phyloP scores from a whole-genome alignment of 23 red algal genomes.

The Pyropia haitanensis region DNA sequence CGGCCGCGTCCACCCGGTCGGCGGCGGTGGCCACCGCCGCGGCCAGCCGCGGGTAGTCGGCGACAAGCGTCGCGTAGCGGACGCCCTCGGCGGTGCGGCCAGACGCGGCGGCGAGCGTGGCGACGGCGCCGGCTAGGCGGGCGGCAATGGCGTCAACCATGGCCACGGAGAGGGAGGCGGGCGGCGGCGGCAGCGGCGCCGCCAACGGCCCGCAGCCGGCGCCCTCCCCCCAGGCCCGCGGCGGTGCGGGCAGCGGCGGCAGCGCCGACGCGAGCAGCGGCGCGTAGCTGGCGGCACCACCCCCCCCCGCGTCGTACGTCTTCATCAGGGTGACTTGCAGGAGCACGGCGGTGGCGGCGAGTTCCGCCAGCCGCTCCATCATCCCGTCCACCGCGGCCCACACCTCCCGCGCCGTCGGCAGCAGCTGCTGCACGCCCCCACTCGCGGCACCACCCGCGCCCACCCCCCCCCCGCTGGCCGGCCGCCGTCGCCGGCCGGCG shows the following conservation, averaged over 20 bases:
- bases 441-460: neutral
- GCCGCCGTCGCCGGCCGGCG: slow-evolving; percentile 16
- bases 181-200: slow-evolving; percentile 30
- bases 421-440: neutral
- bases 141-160: slow-evolving; percentile 48
- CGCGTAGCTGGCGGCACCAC: no score
- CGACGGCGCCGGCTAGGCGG: slow-evolving; percentile 28
- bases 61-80: slow-evolving; percentile 40
- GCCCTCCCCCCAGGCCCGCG: no score
- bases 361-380: slow-evolving; percentile 25
- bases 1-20: slow-evolving; percentile 20
- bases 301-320: slow-evolving; percentile 12
- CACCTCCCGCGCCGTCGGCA: slow-evolving; percentile 6
- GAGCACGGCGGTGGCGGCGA: slow-evolving; percentile 41
- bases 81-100: slow-evolving; percentile 19
- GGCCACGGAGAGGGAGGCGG: slow-evolving; percentile 29
- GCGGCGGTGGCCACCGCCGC: slow-evolving; percentile 18
- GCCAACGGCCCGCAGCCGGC: no score
- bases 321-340: slow-evolving; percentile 36
- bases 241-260: no score
- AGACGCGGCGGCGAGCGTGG: slow-evolving; percentile 20
- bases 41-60: slow-evolving; percentile 34
- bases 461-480: slow-evolving; percentile 3
- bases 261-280: no score
- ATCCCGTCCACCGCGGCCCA: slow-evolving; percentile 44